Conservation (phyloP, 208 protist species). For the Trypanosoma melophagium region DNA sequence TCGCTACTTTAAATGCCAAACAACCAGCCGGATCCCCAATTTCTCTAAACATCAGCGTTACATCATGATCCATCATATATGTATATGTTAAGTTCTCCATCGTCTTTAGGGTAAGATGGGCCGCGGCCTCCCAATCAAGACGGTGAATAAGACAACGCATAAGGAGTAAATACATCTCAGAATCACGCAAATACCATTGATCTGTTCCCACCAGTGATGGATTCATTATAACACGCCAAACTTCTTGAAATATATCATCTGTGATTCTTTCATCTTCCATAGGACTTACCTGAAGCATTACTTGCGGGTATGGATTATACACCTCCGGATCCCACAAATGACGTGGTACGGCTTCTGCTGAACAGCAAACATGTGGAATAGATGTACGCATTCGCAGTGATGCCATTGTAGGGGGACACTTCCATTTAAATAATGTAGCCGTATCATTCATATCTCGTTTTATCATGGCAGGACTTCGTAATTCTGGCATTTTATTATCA, state of each 20-base stretch:
- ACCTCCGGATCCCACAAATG: constrained; percentile 77
- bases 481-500: constrained; percentile 58
- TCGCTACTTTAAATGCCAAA: constrained; percentile 86
- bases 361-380: constrained; percentile 61
- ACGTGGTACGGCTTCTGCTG: constrained; percentile 49
- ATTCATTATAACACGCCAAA: constrained; percentile 77
- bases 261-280: constrained; percentile 32
- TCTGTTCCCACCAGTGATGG: constrained; percentile 52
- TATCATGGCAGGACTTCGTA: constrained; percentile 65
- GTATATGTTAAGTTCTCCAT: constrained; percentile 75
- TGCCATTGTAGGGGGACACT: constrained; percentile 18
- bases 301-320: constrained; percentile 84
- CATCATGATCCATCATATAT: constrained; percentile 83
- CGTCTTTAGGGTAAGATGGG: constrained; percentile 71
- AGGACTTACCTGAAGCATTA: constrained; percentile 34
- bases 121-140: constrained; percentile 85
- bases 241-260: constrained; percentile 76
- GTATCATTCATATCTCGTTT: constrained; percentile 68
- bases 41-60: constrained; percentile 77
- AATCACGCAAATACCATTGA: constrained; percentile 82
- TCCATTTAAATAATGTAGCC: constrained; percentile 43
- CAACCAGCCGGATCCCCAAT: constrained; percentile 84
- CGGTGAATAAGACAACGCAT: constrained; percentile 79
- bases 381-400: constrained; percentile 54
- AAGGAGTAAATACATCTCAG: constrained; percentile 82